Evolutionary conservation across 129 eudicot species (phyloP), one percentile per base, ranked within the genome.

Genomic region (Escallonia herrerae): DNA sequence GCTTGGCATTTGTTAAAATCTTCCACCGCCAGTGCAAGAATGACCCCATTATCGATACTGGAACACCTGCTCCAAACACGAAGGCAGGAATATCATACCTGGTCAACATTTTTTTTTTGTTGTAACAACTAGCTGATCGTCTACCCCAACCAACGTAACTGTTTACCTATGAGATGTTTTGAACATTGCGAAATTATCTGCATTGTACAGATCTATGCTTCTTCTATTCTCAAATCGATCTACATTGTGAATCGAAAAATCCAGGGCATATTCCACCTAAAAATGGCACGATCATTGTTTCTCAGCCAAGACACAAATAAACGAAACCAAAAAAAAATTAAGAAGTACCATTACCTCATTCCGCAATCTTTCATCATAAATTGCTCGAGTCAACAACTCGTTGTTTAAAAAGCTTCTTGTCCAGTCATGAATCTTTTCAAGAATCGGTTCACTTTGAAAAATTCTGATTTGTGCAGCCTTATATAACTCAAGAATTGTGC

Each of bases 341-440:
- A 8, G 8, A 45, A 45, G 33, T 22, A 22, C 1, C 1, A 22
- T 60, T 59, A 74, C 78, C 78, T 74, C 67, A 4, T 66, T 50
- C 38, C 4, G 40, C 40, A 65, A 60, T 58, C 15, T 8, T 15
- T 66, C 8, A 50, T 66, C 56, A 10, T 42, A 9, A 48, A 58
- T 51, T 10, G 40, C 43, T 15, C 12, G 49, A 40, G 58, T 59
- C 12, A n/a, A 54, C 58, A 59, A 8, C 40, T 66, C 60, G 39
- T 58, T 51, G 39, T 65, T 65, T 37, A 74, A 39, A 44, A 58
- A 58, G 14, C 13, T 2, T 4, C 41, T 59, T 15, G 78, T 74
- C 78, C 78, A 74, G 13, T 8, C 53, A 66, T 60, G 39, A 45
- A 74, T 74, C 7, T 58, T 65, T 2, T 66, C 72, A 59, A 74